A percentile compares a stretch with the other conserved stretches of the same genome.
phyloP scores from a whole-genome alignment of 495 filamentous ascomycete species.

The Hypoxylon trugodes region DNA sequence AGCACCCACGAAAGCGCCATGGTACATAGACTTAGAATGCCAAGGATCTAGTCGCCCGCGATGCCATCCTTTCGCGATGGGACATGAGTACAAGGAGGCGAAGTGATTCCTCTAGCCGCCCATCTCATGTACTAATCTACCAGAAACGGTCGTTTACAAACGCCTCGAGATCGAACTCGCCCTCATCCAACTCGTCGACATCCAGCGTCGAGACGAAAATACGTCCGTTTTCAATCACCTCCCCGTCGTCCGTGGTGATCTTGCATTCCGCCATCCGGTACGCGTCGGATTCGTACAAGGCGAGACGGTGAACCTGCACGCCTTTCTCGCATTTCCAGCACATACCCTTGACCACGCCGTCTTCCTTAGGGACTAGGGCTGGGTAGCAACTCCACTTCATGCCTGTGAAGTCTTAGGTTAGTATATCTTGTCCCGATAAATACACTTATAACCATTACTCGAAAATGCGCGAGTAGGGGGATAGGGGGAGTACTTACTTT shows the following conservation, averaged over 20 bases:
- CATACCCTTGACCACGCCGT: constrained; percentile 4
- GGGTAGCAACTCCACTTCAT: constrained; percentile 32
- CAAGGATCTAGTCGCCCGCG: too few relatives aligned
- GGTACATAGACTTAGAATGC: too few relatives aligned
- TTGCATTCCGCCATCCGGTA: constrained; percentile 30
- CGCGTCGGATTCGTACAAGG: constrained; percentile 16
- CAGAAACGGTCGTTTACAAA: not conserved
- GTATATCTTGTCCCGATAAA: not conserved
- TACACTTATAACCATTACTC: too few relatives aligned
- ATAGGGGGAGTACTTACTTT: constrained; percentile 4
- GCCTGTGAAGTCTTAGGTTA: not conserved
- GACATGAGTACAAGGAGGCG: too few relatives aligned
- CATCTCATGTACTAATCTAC: not conserved
- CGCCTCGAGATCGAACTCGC: constrained; percentile 14
- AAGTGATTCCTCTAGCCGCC: too few relatives aligned
- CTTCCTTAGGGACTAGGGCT: constrained; percentile 20
- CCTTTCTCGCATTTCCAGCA: constrained; percentile 34
- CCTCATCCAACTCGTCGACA: constrained; percentile 5
- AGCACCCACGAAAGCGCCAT: too few relatives aligned
- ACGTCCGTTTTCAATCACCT: constrained; percentile 31
- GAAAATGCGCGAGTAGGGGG: too few relatives aligned
- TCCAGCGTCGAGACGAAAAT: constrained; percentile 22
- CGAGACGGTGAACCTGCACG: constrained; percentile 5
- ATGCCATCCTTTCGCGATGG: too few relatives aligned
- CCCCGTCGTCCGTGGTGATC: constrained; percentile 18